Percentiles rank a stretch among this genome's conserved stretches.
Evolutionary conservation across 2,329 filamentous ascomycete species (phyloP).

Genomic region (Claviceps pusilla): DNA sequence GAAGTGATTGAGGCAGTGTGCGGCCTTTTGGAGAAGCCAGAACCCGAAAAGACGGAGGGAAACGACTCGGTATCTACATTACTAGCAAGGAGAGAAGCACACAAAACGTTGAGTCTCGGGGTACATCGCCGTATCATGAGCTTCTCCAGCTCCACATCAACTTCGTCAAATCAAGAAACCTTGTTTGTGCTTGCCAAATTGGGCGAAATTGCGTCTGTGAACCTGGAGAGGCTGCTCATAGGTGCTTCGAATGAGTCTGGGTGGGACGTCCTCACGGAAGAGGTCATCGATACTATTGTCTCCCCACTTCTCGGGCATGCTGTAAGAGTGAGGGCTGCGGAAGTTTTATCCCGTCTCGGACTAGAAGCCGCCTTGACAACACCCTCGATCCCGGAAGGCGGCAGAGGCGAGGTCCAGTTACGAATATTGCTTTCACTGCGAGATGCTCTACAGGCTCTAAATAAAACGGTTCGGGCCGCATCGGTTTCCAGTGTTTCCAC

Average conservation of each 20-base stretch:
- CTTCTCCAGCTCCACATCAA: slow-evolving; percentile 27
- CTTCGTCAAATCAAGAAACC: slow-evolving; percentile 44
- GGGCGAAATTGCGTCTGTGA: slow-evolving; percentile 57
- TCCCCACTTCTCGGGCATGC: slow-evolving; percentile 32
- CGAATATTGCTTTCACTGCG: slow-evolving; percentile 54
- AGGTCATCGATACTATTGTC: slow-evolving; percentile 37
- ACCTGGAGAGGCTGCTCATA: slow-evolving; percentile 57
- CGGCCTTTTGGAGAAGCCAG: slow-evolving; percentile 42
- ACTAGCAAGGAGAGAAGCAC: slow-evolving; percentile 15
- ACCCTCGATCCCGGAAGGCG: slow-evolving; percentile 32
- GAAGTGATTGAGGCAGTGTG: slow-evolving; percentile 65
- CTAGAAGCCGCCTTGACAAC: slow-evolving; percentile 44
- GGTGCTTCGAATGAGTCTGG: slow-evolving; percentile 54
- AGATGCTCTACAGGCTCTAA: slow-evolving; percentile 40
- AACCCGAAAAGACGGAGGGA: slow-evolving; percentile 10
- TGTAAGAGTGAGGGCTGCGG: slow-evolving; percentile 45
- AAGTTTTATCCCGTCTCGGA: slow-evolving; percentile 44
- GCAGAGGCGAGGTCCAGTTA: slow-evolving; percentile 50
- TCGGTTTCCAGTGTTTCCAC: slow-evolving; percentile 45
- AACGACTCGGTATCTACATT: slow-evolving; percentile 7
- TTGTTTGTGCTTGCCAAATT: slow-evolving; percentile 59
- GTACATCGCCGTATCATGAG: slow-evolving; percentile 31
- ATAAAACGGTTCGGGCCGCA: slow-evolving; percentile 34
- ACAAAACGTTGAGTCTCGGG: slow-evolving; percentile 21
- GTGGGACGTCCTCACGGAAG: slow-evolving; percentile 52